Evolutionary conservation across 2,329 filamentous ascomycete genomes (phyloP), one percentile per base, ranked within the genome.

Genomic region (Aspergillaceae sp.): DNA sequence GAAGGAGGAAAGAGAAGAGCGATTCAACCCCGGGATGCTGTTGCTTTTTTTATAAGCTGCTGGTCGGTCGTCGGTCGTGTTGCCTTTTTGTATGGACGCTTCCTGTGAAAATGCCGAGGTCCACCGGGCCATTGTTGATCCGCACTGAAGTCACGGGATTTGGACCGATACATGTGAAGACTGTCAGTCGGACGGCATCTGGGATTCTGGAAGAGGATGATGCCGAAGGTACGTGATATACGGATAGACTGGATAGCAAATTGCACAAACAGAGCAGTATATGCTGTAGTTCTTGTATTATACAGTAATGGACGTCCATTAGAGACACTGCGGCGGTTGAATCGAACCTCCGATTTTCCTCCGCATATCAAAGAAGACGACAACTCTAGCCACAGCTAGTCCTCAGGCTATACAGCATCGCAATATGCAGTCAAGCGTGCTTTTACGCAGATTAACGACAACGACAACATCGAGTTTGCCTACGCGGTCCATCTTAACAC

Each of bases 51-150:
- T 53, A 52, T 52, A 52, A 50, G 44, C 34, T 40, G 42, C 19
- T 19, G 19, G 35, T 19, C 10, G 43, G 43, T 28, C 38, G 19
- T 49, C 49, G 52, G 50, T 53, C 48, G 36, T 57, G 52, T 50
- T 55, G 45, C 52, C 50, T 43, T 43, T 54, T 53, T 19, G 46
- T 38, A 37, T 41, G 45, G 19, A 19, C 48, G 49, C 46, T 47
- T 50, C 55, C 48, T 49, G 47, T 46, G 52, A 58, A 59, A 53
- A 51, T 59, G 53, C 64, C 64, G 63, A 66, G 64, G 64, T 55
- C 29, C 45, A 45, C 36, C 19, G 36, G 52, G 56, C 50, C 42
- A 60, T 55, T 35, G 33, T 60, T 60, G 51, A 51, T 59, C 59
- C 59, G 45, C 5, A 28, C 2, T 9, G 11, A 9, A 49, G 56